Percentiles rank a stretch among this genome's conserved stretches.
These are phyloP conservation scores for Potentilla sterilis DNA, from an alignment of 306 rosid genomes.

Conservation along the genomic window DNA sequence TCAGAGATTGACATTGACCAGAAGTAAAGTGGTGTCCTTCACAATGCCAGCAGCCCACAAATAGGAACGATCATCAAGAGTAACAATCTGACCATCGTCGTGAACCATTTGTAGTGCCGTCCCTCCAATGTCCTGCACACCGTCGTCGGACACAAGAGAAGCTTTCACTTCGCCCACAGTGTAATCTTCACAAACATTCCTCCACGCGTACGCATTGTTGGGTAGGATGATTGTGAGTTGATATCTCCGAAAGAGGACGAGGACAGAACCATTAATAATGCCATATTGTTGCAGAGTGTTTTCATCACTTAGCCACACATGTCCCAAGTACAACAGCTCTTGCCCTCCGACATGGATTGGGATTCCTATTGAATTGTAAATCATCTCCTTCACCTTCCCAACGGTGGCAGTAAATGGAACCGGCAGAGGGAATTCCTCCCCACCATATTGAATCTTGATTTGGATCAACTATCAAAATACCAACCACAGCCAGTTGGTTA, in stretches of 20 bases:
- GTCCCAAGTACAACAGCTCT: neutral
- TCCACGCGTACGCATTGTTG: too few species aligned
- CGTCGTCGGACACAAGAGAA: neutral
- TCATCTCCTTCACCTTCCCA: neutral
- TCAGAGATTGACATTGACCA: neutral
- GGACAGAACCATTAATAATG: neutral
- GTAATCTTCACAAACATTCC: neutral
- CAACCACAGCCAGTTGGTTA: neutral
- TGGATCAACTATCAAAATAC: neutral
- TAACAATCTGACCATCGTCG: neutral
- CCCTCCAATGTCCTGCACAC: neutral
- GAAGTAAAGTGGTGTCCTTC: neutral
- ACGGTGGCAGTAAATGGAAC: neutral
- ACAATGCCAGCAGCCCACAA: slow-evolving; percentile 1
- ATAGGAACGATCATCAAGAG: neutral
- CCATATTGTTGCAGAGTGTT: neutral
- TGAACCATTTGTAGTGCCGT: neutral
- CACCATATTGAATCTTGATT: neutral
- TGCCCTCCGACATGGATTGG: neutral
- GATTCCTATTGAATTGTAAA: neutral
- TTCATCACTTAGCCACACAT: neutral
- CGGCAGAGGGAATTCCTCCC: neutral
- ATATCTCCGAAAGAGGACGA: neutral
- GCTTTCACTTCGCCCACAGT: neutral
- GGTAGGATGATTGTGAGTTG: neutral